Conservation (phyloP, 345 rosid genomes). For the Kernera saxatilis region DNA sequence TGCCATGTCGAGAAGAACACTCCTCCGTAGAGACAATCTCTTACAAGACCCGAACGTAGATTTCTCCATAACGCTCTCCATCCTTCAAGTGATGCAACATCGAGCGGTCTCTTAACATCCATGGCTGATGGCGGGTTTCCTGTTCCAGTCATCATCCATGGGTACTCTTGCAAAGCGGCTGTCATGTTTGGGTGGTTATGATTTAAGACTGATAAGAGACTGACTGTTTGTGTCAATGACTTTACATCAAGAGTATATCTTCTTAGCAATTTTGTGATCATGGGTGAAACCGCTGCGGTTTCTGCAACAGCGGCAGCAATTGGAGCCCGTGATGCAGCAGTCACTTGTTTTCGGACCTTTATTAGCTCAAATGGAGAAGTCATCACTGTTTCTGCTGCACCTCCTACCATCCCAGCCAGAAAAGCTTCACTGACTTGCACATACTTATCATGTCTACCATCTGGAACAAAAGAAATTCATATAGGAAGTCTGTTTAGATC, state of each 20-base stretch:
- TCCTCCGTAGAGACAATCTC: slow-evolving; percentile 80
- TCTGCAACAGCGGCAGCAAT: slow-evolving; percentile 31
- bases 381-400: slow-evolving; percentile 65
- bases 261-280: slow-evolving; percentile 41
- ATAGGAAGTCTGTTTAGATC: background rate
- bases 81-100: slow-evolving; percentile 79
- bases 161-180: slow-evolving; percentile 66
- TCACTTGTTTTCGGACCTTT: slow-evolving; percentile 73
- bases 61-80: slow-evolving; percentile 78
- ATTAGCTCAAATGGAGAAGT: slow-evolving; percentile 77
- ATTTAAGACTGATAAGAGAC: slow-evolving; percentile 68
- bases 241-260: slow-evolving; percentile 61
- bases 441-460: slow-evolving; percentile 73
- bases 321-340: slow-evolving; percentile 58
- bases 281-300: slow-evolving; percentile 37
- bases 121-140: slow-evolving; percentile 77
- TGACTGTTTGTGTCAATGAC: slow-evolving; percentile 52
- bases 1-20: slow-evolving; percentile 89
- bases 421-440: slow-evolving; percentile 70
- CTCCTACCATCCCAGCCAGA: slow-evolving; percentile 74
- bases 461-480: slow-evolving; percentile 33
- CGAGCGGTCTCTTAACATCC: slow-evolving; percentile 55
- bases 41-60: slow-evolving; percentile 60
- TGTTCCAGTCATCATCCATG: slow-evolving; percentile 96
- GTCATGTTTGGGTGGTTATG: slow-evolving; percentile 59